A percentile compares a stretch with the other conserved stretches of the same genome.
phyloP scores from a whole-genome alignment of 768 basidiomycete species.

The Mycena maculata region DNA sequence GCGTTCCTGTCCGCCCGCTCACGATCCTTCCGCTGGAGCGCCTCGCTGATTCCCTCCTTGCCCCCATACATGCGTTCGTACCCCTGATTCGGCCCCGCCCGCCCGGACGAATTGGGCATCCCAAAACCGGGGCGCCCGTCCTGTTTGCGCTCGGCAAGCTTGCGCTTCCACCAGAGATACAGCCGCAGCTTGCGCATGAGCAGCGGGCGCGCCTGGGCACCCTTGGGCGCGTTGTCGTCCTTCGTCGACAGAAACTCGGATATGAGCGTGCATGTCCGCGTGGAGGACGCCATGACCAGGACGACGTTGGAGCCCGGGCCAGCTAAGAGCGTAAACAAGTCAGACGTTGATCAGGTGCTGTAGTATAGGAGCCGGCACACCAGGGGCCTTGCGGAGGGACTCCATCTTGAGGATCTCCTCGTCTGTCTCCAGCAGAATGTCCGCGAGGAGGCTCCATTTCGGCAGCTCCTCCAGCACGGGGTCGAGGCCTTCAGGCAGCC shows the following conservation, averaged over 20 bases:
- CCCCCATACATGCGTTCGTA: constrained; percentile 42
- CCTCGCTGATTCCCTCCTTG: constrained; percentile 69
- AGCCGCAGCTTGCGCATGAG: constrained; percentile 79
- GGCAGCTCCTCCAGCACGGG: constrained; percentile 94
- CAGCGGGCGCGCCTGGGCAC: constrained; percentile 76
- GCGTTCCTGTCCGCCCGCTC: constrained; percentile 68
- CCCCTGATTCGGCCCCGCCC: constrained; percentile 36
- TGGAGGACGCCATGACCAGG: constrained; percentile 89
- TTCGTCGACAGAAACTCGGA: constrained; percentile 83
- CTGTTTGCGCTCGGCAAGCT: constrained; percentile 53
- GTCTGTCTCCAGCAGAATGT: constrained; percentile 90
- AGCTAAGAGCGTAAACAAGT: constrained; percentile 35
- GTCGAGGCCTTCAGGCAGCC: constrained; percentile 84
- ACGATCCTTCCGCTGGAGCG: constrained; percentile 80
- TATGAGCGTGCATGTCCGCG: constrained; percentile 77
- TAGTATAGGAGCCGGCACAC: background rate
- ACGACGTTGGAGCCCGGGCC: constrained; percentile 76
- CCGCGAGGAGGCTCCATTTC: constrained; percentile 89
- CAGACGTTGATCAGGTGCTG: too few relatives aligned
- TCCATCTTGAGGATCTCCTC: constrained; percentile 80
- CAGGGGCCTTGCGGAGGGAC: constrained; percentile 44
- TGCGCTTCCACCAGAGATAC: constrained; percentile 88
- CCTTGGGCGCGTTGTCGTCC: constrained; percentile 66
- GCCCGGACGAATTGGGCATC: constrained; percentile 37
- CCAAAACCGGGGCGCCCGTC: constrained; percentile 45